Evolutionary conservation across 2,329 filamentous ascomycete genomes (phyloP).

Genomic region (Cryphonectria radicalis): DNA sequence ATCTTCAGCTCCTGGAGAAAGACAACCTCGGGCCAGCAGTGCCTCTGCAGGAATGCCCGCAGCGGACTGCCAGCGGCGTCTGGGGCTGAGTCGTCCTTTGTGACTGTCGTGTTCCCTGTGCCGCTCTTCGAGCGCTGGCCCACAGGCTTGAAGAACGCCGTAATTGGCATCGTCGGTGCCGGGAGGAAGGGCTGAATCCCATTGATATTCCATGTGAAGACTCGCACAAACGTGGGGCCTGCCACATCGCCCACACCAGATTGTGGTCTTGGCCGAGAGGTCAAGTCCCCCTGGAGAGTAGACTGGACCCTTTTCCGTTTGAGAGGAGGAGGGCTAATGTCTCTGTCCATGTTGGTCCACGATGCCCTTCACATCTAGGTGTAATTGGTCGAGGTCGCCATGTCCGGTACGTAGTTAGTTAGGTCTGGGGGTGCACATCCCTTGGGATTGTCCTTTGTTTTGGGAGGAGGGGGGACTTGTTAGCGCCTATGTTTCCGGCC

Average conservation of each 20-base stretch:
- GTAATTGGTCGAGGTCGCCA: no score
- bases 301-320: slow-evolving; percentile 14
- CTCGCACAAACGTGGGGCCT: slow-evolving; percentile 24
- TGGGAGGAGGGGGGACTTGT: no score
- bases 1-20: slow-evolving; percentile 38
- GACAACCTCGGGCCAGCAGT: slow-evolving; percentile 35
- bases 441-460: no score
- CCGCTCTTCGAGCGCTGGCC: neutral
- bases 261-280: neutral
- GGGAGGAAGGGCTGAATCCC: slow-evolving; percentile 34
- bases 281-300: no score
- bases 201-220: slow-evolving; percentile 38
- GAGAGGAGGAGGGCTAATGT: slow-evolving; percentile 23
- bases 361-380: no score
- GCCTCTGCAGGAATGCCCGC: slow-evolving; percentile 33
- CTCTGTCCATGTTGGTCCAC: slow-evolving; percentile 2
- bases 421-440: no score
- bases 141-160: slow-evolving; percentile 34
- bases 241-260: neutral
- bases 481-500: no score
- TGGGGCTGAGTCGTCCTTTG: neutral
- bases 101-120: neutral
- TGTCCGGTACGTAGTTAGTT: no score
- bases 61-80: slow-evolving; percentile 15
- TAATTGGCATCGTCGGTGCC: slow-evolving; percentile 30